Evolutionary conservation across 495 filamentous ascomycete genomes (phyloP).

Genomic region (Hypoxylon cercidicola): DNA sequence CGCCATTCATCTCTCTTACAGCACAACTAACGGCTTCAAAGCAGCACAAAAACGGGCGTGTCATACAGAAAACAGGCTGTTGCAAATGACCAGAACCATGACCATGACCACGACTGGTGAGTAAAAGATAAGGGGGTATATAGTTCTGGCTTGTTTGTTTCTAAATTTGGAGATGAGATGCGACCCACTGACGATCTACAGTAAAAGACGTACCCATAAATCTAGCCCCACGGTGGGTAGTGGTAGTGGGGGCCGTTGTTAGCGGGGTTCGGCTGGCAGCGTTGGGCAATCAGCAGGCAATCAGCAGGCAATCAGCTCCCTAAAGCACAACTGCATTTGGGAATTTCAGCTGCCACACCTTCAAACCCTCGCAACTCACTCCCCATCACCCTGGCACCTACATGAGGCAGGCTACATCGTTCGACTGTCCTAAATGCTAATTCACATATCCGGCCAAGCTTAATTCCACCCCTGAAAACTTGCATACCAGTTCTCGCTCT

Average conservation of each 20-base stretch:
- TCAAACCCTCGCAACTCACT: conserved; percentile 8
- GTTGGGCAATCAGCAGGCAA: too few species aligned
- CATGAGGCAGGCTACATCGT: too few species aligned
- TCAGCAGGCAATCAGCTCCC: conserved; percentile 17
- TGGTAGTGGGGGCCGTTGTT: conserved; percentile 25
- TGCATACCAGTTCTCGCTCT: conserved; percentile 4
- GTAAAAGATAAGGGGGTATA: conserved; percentile 16
- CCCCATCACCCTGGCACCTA: too few species aligned
- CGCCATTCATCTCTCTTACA: neutral
- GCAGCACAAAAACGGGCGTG: conserved; percentile 1
- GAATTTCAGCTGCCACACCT: conserved; percentile 32
- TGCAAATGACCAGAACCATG: neutral
- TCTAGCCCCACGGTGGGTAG: conserved; percentile 41
- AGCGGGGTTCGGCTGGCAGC: conserved; percentile 11
- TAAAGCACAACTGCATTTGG: conserved; percentile 28
- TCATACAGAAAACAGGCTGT: neutral
- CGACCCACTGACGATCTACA: conserved; percentile 15
- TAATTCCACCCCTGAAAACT: conserved; percentile 17
- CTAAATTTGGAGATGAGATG: conserved; percentile 32
- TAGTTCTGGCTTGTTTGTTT: conserved; percentile 15
- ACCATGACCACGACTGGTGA: neutral
- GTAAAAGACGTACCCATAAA: conserved; percentile 24
- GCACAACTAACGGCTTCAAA: neutral
- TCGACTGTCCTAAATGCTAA: too few species aligned
- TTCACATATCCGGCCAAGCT: neutral